A percentile compares a stretch with the other conserved stretches of the same genome.
These are phyloP conservation scores for Paecilomyces variotii DNA, from an alignment of 2,329 filamentous ascomycete species.

Conservation along the genomic window DNA sequence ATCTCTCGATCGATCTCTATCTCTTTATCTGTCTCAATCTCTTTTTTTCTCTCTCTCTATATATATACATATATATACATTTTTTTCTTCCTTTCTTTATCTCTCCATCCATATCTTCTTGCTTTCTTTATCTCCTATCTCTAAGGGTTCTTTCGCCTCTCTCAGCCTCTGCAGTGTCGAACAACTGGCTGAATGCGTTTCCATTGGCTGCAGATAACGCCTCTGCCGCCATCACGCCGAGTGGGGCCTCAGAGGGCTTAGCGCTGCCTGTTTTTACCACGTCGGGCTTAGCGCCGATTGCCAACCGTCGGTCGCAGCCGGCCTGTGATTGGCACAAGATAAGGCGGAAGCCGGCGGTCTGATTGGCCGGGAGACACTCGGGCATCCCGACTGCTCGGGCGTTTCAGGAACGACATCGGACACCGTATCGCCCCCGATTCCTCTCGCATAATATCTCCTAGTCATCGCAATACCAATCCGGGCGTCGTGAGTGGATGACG, in stretches of 20 bases:
- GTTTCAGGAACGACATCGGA: slow-evolving; percentile 3
- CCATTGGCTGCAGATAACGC: slow-evolving; percentile 21
- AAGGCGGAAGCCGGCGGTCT: background rate
- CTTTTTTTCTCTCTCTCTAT: background rate
- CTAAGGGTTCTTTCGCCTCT: too few relatives aligned
- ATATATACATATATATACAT: too few relatives aligned
- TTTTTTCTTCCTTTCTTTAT: too few relatives aligned
- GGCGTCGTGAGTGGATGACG: too few relatives aligned
- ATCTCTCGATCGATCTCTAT: background rate
- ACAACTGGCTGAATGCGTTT: slow-evolving; percentile 9
- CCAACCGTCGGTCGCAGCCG: background rate
- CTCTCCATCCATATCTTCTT: too few relatives aligned
- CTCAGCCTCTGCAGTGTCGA: background rate
- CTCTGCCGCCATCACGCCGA: slow-evolving; percentile 4
- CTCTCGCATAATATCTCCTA: background rate
- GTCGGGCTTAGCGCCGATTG: background rate
- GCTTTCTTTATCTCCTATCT: too few relatives aligned
- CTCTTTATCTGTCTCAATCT: background rate
- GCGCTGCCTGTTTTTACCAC: background rate
- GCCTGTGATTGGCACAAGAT: background rate
- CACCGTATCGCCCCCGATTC: background rate
- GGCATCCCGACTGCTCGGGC: background rate
- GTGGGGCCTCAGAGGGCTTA: background rate
- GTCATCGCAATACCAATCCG: background rate
- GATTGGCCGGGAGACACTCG: background rate